Evolutionary conservation across 2,329 filamentous ascomycete genomes (phyloP).

Genomic region (Xylaria sp.): DNA sequence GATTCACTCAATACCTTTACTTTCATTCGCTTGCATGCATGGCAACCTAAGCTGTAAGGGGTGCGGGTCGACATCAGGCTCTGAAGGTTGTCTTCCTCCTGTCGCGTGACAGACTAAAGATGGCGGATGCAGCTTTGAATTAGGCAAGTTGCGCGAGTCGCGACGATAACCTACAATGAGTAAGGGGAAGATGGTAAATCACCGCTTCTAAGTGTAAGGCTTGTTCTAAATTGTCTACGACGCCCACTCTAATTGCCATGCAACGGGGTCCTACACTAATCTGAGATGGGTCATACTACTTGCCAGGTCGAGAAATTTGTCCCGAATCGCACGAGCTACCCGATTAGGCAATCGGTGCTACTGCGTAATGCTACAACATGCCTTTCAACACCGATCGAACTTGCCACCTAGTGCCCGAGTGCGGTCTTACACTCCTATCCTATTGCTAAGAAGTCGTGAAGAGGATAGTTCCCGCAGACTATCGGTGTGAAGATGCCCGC

Average conservation of each 20-base stretch:
- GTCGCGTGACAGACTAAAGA: background rate
- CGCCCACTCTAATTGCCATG: no score
- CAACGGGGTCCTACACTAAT: background rate
- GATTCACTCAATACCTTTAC: constrained; percentile 11
- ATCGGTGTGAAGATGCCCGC: background rate
- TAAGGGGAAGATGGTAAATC: background rate
- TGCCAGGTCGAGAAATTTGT: background rate
- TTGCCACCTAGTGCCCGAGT: no score
- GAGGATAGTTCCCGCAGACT: background rate
- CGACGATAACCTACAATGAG: background rate
- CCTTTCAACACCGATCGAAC: no score
- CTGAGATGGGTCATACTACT: background rate
- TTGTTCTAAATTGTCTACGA: background rate
- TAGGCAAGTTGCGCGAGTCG: constrained; percentile 6
- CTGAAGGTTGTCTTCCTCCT: background rate
- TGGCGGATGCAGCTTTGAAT: background rate
- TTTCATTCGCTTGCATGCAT: constrained; percentile 25
- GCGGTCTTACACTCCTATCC: no score
- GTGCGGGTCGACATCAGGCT: constrained; percentile 7
- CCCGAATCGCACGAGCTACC: constrained; percentile 22
- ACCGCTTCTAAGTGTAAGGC: background rate
- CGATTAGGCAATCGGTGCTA: background rate
- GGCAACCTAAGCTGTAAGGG: constrained; percentile 22
- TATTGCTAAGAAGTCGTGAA: background rate
- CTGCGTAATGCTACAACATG: no score